phyloP scores from a whole-genome alignment of 768 basidiomycete genomes.

The Russula compacta region DNA sequence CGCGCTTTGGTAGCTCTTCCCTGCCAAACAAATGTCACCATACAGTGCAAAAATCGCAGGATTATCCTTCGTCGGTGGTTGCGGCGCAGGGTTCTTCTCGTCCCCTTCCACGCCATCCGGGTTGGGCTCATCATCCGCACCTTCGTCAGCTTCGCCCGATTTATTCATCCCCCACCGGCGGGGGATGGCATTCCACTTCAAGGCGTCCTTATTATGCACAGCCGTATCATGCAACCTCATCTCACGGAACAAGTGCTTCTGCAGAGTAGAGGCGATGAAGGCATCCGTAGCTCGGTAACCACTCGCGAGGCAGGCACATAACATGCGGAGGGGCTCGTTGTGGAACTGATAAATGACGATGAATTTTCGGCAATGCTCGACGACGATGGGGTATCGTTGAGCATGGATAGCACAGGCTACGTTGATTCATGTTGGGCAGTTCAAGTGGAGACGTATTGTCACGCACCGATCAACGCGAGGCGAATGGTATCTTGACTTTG shows the following conservation, averaged over 20 bases:
- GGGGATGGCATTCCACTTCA: constrained; percentile 53
- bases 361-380: constrained; percentile 71
- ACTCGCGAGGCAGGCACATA: constrained; percentile 63
- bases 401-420: constrained; percentile 66
- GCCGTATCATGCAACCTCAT: constrained; percentile 60
- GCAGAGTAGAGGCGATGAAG: constrained; percentile 65
- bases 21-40: constrained; percentile 74
- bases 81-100: constrained; percentile 27
- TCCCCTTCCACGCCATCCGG: constrained; percentile 17
- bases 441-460: not conserved
- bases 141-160: constrained; percentile 33
- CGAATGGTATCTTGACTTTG: constrained; percentile 62
- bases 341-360: constrained; percentile 75
- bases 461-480: constrained; percentile 66
- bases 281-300: constrained; percentile 64
- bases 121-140: constrained; percentile 34
- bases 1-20: constrained; percentile 84
- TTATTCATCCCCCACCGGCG: constrained; percentile 50
- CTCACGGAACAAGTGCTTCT: constrained; percentile 80
- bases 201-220: constrained; percentile 47
- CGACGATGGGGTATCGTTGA: constrained; percentile 45
- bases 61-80: constrained; percentile 59
- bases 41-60: constrained; percentile 66
- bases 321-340: constrained; percentile 74
- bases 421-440: not conserved